Evolutionary conservation across 345 rosid species (phyloP), one percentile per base, ranked within the genome.

Genomic region (Eucalyptus dawsonii): DNA sequence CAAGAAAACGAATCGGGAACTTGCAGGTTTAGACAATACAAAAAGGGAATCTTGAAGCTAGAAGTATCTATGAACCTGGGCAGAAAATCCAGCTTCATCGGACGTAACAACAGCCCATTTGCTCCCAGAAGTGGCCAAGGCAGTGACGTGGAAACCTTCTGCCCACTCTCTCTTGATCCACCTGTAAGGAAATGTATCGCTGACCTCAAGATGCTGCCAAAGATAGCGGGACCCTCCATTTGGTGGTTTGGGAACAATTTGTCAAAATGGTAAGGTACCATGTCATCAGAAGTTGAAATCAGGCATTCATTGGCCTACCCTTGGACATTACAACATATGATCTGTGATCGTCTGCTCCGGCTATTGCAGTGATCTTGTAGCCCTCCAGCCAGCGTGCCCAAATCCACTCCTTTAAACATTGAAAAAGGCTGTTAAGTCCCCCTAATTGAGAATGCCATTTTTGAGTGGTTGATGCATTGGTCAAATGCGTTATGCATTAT

Each of bases 271-370:
- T 13, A 37, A 11, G 29, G 34, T 54, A 37, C 34, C 25, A 37
- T n/a, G 47, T 65, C 37, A 88, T n/a, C 56, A 65, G 29, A 88
- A 80, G 69, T 34, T 69, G 42, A 34, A 34, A 34, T 69, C 40
- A 69, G 44, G 80, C 44, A 34, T 34, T 69, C 80, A 69, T 34
- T 22, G 7, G 13, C 80, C 44, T 88, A 97, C 99, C 98, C 90
- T 97, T 96, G 12, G 99, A 97, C 99, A 97, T 97, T 89, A 97
- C 98, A 88, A 96, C 98, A 29, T 95, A 91, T 27, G 98, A 95
- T 92, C 97, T 96, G 54, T 98, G 98, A 91, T 95, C 95, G 89
- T 90, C 93, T 72, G 96, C 95, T 91, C 98, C 98, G 47, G 98
- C 99, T 65, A 96, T 94, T 90, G 98, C 96, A 92, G 97, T 97